Percentiles rank a stretch among this genome's conserved stretches.
phyloP scores from a whole-genome alignment of 208 protist species.

The Wallacemonas collosoma region DNA sequence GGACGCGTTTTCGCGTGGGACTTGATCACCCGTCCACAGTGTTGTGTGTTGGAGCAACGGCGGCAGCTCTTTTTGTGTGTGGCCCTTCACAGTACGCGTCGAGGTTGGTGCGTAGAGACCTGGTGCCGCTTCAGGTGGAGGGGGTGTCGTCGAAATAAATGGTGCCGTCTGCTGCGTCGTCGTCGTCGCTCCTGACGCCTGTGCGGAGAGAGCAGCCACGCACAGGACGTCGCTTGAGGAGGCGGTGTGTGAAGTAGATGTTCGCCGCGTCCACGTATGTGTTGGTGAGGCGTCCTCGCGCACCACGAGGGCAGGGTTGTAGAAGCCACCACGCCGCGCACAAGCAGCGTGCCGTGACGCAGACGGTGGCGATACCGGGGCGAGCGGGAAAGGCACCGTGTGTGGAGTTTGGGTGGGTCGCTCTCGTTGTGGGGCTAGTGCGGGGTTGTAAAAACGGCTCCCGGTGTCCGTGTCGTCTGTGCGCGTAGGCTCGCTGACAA shows the following conservation, averaged over 20 bases:
- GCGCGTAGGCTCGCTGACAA: too few species aligned
- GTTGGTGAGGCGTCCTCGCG: background rate
- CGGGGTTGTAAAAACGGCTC: background rate
- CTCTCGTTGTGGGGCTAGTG: background rate
- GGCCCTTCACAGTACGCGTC: background rate
- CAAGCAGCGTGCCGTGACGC: background rate
- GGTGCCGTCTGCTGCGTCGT: too few species aligned
- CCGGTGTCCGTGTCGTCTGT: background rate
- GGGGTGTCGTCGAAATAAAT: background rate
- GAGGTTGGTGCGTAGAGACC: conserved; percentile 17
- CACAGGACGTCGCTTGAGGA: background rate
- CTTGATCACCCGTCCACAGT: background rate
- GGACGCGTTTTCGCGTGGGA: background rate
- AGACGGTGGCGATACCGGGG: background rate
- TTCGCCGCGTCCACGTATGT: background rate
- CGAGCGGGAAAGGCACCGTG: background rate
- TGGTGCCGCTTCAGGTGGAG: background rate
- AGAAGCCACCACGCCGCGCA: background rate
- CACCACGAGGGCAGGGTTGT: background rate
- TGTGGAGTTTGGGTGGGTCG: too few species aligned
- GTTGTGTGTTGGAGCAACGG: conserved; percentile 25
- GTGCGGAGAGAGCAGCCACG: background rate
- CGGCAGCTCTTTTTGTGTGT: background rate
- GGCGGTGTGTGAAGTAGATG: background rate
- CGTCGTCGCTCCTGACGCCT: too few species aligned